Evolutionary conservation across 768 basidiomycete genomes (phyloP), one percentile per base, ranked within the genome.

Genomic region (Phlegmacium glaucopus): DNA sequence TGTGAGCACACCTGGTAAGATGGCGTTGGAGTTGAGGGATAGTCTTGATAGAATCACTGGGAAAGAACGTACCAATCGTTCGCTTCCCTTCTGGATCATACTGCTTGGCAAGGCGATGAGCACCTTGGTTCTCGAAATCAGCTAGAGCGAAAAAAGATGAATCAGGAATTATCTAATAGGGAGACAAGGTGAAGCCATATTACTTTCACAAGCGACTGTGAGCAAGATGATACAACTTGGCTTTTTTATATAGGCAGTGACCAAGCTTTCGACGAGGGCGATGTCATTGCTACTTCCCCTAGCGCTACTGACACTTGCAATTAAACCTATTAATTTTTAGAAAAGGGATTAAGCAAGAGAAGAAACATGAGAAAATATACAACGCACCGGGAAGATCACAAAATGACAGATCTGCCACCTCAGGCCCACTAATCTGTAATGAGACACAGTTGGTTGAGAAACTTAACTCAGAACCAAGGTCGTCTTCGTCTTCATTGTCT

Each of bases 61-160:
- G 3, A 10, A 12, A 12, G 12, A 17, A 52, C 74, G 11, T 50
- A 86, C 88, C 87, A 12, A 90, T 83, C 0, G 87, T 90, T 4
- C 86, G 73, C 42, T 72, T 74, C 0, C 87, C 86, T 1, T 77
- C 65, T 0, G 81, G 78, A 50, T 90, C 87, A 40, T 75, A 65
- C 11, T 66, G 42, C 55, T 81, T 83, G 0, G 85, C 79, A 0
- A 90, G 66, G n/a, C 75, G 68, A 48, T 84, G 80, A 0, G 87
- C 87, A 0, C 82, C 83, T 60, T 90, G 87, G 36, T 87, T 91
- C 54, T 90, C 85, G 15, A 86, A 87, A 51, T 91, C 87, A 43
- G 86, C 89, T 90, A 39, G 22, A 43, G 4, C 22, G 37, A 36
- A 29, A 8, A 26, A 12, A 45, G 9, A 39, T 36, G 17, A 13